These are phyloP conservation scores for Chalciporus piperatus DNA, from an alignment of 768 basidiomycete species.

Conservation along the genomic window DNA sequence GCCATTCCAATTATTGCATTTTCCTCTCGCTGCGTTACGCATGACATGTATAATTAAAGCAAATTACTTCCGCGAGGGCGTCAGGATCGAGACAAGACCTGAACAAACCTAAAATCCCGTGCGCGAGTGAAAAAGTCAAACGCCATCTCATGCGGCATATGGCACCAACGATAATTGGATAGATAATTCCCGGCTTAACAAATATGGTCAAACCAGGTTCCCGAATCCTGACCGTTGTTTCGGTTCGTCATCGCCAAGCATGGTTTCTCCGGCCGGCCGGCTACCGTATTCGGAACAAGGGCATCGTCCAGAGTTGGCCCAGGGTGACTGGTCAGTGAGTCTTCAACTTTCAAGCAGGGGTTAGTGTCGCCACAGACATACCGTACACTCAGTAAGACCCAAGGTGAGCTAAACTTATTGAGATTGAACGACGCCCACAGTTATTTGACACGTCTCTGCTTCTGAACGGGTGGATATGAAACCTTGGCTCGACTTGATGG, in stretches of 20 bases:
- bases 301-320: constrained; percentile 1
- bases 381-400: too few relatives aligned
- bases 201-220: background rate
- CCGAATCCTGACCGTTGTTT: constrained; percentile 10
- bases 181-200: background rate
- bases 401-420: background rate
- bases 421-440: background rate
- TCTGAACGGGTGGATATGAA: constrained; percentile 6
- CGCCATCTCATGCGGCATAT: constrained; percentile 8
- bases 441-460: background rate
- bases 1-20: background rate
- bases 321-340: background rate
- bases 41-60: constrained; percentile 2
- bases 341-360: background rate
- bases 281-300: constrained; percentile 18
- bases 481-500: constrained; percentile 14
- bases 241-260: constrained; percentile 19
- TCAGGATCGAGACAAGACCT: background rate
- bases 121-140: background rate
- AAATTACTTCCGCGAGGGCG: constrained; percentile 9
- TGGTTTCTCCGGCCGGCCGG: constrained; percentile 3
- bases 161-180: constrained; percentile 1
- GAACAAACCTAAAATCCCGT: constrained; percentile 9
- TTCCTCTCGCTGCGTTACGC: background rate
- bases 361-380: too few relatives aligned